These are phyloP conservation scores for Termitomyces sp. DNA, from an alignment of 768 basidiomycete genomes.

Conservation along the genomic window DNA sequence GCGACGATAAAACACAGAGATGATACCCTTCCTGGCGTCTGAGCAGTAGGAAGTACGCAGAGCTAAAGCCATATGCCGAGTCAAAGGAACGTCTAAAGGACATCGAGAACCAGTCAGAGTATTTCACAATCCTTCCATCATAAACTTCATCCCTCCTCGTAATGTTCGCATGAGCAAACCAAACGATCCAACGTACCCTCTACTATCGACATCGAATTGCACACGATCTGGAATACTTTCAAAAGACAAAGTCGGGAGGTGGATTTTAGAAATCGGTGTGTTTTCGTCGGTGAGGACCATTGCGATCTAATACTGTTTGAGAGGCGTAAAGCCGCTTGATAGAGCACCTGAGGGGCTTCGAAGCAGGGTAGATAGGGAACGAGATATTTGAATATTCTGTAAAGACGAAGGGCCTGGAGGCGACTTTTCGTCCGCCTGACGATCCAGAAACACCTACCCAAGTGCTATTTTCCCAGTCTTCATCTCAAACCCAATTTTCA, in stretches of 20 bases:
- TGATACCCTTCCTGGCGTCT: too few relatives aligned
- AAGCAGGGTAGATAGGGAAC: slow-evolving; percentile 15
- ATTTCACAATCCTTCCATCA: slow-evolving; percentile 34
- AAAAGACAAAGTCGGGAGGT: slow-evolving; percentile 15
- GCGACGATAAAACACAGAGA: too few relatives aligned
- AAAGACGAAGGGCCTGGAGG: slow-evolving; percentile 4
- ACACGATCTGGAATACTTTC: slow-evolving; percentile 10
- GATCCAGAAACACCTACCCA: slow-evolving; percentile 4
- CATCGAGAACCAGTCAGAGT: background rate
- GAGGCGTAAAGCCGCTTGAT: slow-evolving; percentile 20
- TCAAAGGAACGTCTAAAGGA: too few relatives aligned
- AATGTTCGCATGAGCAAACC: slow-evolving; percentile 36
- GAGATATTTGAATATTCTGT: slow-evolving; percentile 1
- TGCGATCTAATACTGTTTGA: slow-evolving; percentile 22
- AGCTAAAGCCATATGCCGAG: too few relatives aligned
- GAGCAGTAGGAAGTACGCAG: too few relatives aligned
- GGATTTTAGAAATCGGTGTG: slow-evolving; percentile 19
- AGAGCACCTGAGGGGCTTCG: slow-evolving; percentile 23
- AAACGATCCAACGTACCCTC: slow-evolving; percentile 12
- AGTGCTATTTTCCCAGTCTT: slow-evolving; percentile 38
- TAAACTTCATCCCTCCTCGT: slow-evolving; percentile 43
- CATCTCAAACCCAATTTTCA: slow-evolving; percentile 43
- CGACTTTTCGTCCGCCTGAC: background rate
- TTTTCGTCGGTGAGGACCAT: slow-evolving; percentile 24
- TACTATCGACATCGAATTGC: slow-evolving; percentile 7